Base-by-base conservation (phyloP, 1,139 yeast genomes). In the Kodamaea sp. region DNA sequence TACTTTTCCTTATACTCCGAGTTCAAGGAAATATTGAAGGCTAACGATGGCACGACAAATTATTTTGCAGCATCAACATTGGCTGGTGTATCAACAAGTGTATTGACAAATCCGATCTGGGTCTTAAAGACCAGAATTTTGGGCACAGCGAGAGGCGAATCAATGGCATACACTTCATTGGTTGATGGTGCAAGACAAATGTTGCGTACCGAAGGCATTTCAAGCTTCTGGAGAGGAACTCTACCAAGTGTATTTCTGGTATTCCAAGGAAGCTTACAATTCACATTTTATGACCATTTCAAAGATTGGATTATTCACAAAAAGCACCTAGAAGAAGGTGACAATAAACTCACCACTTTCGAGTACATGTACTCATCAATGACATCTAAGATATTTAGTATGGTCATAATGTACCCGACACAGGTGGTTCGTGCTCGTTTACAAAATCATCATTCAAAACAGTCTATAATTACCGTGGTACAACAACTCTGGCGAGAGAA, bases 31-130 rank as follows among this genome's bases (percentile, higher is more conserved):
- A 27, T 38, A 46, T 15, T 60, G 25, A 32, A 44, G 9, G 37
- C 55, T 2, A 39, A 47, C 6, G 51, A 50, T 32, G 50, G 57
- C 22, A 57, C 71, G 0, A 39, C 60, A 4, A 60, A 57, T 39
- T 70, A 63, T 47, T 67, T 70, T 38, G 51, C 60, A 5, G 60
- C 73, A 7, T 67, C 73, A 1, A 46, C 69, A 1, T 35, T 66
- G 4, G 90, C 97, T 0, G 98, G 98, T 0, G 54, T 81, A 25
- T 53, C 80, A 7, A 88, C 97, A 0, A 75, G 95, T 1, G 46
- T 87, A 0, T 37, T 85, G 10, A 90, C 98, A 1, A 92, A 89
- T 57, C 98, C 98, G 1, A 75, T 92, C 5, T 88, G 96, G 96
- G 94, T 88, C 3, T 61, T 88, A 31, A 92, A 92, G 60, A 92